Base-by-base conservation (phyloP, 108 stramenopile genomes). In the Cyclotella distinguenda region DNA sequence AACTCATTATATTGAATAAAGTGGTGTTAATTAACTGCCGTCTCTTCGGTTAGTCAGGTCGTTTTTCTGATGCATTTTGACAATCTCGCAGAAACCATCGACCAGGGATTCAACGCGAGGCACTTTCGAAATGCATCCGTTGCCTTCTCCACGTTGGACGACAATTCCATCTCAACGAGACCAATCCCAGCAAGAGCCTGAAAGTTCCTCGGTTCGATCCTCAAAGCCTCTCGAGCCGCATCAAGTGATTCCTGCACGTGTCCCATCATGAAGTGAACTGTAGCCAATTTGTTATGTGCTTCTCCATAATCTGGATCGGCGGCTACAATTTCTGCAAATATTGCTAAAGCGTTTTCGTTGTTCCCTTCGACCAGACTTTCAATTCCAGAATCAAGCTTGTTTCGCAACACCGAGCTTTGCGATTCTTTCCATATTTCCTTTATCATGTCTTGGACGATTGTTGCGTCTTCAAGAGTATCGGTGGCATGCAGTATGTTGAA, bases 161-260 rank as follows among this genome's bases (percentile, higher is more conserved):
- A 72, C 32, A 63, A 72, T 56, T 89, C 87, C 67, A 77, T 82
- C 35, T 87, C 72, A 4, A 86, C 76, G 21, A 91, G 71, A 10
- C 90, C 90, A 22, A 89, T 70, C 10, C 87, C 88, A 55, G 85
- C 85, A 27, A 84, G 57, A 2, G 88, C 88, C 54, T 87, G 88
- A 50, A 84, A 89, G 36, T 92, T 78, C 7, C 43, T 62, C 7
- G 84, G 83, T 0, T 81, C 60, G 7, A 81, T 51, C 45, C 82
- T 74, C 35, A 92, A 52, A 10, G 85, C 82, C 49, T 72, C 70
- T 16, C 82, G 43, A 18, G 86, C 75, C 10, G 86, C 75, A 9
- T 63, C 76, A 21, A 86, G 40, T 19, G 88, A 75, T 19, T 75
- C 68, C 10, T 79, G 72, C 53, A 70, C 67, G 36, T 86, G 71